These are phyloP conservation scores for Blechomonas ayalai DNA, from an alignment of 208 protist genomes.

Conservation along the genomic window DNA sequence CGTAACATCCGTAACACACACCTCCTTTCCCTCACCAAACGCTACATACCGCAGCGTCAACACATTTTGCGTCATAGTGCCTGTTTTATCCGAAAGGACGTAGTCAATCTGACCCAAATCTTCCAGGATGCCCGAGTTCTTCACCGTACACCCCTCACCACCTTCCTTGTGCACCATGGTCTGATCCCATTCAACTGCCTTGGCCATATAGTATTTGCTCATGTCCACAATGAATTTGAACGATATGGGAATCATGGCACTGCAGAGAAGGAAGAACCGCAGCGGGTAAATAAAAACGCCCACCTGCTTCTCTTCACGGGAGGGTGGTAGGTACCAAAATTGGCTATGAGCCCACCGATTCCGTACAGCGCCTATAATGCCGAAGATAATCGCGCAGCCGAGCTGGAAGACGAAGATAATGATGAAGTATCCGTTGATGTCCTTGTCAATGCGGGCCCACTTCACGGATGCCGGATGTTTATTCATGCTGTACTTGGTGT, in stretches of 20 bases:
- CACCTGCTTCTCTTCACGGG: slow-evolving; percentile 9
- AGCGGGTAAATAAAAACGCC: slow-evolving; percentile 83
- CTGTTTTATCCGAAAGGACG: slow-evolving; percentile 94
- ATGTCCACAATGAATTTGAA: slow-evolving; percentile 95
- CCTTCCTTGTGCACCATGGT: slow-evolving; percentile 61
- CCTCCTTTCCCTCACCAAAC: slow-evolving; percentile 4
- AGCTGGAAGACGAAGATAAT: slow-evolving; percentile 88
- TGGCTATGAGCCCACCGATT: slow-evolving; percentile 30
- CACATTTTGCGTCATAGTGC: slow-evolving; percentile 93
- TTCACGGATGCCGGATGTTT: slow-evolving; percentile 84
- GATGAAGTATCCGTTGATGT: slow-evolving; percentile 81
- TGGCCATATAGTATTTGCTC: slow-evolving; percentile 91
- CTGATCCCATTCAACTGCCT: slow-evolving; percentile 88
- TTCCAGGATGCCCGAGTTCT: slow-evolving; percentile 89
- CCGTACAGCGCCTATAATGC: slow-evolving; percentile 61
- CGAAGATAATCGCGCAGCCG: slow-evolving; percentile 63
- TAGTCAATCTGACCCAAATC: slow-evolving; percentile 94
- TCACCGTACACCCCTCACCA: slow-evolving; percentile 42
- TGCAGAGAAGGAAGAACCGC: slow-evolving; percentile 93
- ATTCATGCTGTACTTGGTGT: slow-evolving; percentile 94
- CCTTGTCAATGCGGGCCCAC: slow-evolving; percentile 89
- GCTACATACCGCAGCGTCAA: slow-evolving; percentile 84
- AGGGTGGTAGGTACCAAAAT: slow-evolving; percentile 69
- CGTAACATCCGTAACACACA: background rate
- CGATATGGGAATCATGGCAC: slow-evolving; percentile 96